Percentiles rank a stretch among this genome's conserved stretches.
phyloP scores from a whole-genome alignment of 202 grass and related monocot genomes.

The Carex sylvatica region DNA sequence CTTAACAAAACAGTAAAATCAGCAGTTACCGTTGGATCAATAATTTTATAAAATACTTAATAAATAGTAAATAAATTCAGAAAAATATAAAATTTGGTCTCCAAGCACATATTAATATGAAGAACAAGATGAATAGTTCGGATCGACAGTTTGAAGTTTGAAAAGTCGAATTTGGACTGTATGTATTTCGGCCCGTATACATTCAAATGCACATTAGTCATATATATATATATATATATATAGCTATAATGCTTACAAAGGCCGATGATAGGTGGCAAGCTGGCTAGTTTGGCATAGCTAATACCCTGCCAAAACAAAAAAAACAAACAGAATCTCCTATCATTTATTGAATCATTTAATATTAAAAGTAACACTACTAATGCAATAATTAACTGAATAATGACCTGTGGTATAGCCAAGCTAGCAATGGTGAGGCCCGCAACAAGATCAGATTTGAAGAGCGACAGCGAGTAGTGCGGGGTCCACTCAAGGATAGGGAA shows the following conservation, averaged over 20 bases:
- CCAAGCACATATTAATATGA: no score
- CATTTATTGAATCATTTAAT: conserved; percentile 13
- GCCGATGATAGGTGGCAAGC: conserved; percentile 80
- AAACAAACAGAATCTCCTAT: neutral
- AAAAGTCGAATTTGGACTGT: no score
- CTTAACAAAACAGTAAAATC: no score
- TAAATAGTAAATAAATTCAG: no score
- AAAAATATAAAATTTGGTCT: no score
- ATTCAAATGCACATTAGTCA: no score
- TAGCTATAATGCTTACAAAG: conserved; percentile 53
- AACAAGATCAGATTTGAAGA: conserved; percentile 94
- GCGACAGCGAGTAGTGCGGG: conserved; percentile 51
- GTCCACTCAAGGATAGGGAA: conserved; percentile 83
- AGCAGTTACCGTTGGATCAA: no score
- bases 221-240: no score
- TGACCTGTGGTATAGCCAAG: conserved; percentile 79
- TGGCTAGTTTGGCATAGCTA: conserved; percentile 94
- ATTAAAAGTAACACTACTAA: neutral
- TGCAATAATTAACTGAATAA: neutral
- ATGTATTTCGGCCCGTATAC: no score
- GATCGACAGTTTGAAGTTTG: no score
- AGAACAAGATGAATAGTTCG: no score
- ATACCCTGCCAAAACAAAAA: conserved; percentile 60
- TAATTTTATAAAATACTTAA: no score
- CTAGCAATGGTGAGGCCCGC: conserved; percentile 94